Base-by-base conservation (phyloP, 768 basidiomycete genomes). In the Pleurotus djamor region DNA sequence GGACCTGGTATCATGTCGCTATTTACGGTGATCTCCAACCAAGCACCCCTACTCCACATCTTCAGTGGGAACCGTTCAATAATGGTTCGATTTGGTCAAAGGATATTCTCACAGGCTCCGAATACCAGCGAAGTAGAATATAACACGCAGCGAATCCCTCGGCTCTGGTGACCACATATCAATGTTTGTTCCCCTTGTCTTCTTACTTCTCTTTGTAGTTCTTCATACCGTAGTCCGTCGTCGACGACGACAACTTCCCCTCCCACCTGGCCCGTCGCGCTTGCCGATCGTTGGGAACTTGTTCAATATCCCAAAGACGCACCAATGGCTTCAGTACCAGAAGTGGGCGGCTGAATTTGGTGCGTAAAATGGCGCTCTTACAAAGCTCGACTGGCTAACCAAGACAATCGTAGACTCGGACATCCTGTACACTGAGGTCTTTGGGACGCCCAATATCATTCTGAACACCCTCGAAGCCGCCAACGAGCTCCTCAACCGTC, bases 341-440 rank as follows among this genome's bases (percentile, higher is more conserved):
- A 10, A 63, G 43, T 70, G 67, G 70, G 60, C 52, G 52, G 21
- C 12, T 12, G 47, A 48, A 9, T 17, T 48, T 28, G 21, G 47
- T 48, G n/a, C n/a, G 38, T 41, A 8, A 17, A 43, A 10, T 2
- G 9, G n/a, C 38, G 9, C 9, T n/a, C n/a, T 2, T 9, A 10
- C n/a, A 10, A 41, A 10, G 10, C 38, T n/a, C 38, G n/a, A 10
- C 4, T 41, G n/a, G n/a, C n/a, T 41, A 28, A 28, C 21, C 1
- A 28, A 28, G 21, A 28, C 21, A 3, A 28, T n/a, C 14, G 8
- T 48, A 48, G 16, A 28, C 21, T 48, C 16, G 3, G 81, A 84
- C 55, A 63, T 87, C 43, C 79, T 86, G 2, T 82, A 81, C 62
- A 69, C 84, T 14, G 77, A 74, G 54, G 75, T 81, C 10, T 67